Evolutionary conservation across 2,329 filamentous ascomycete species (phyloP).

Genomic region (Xylariaceae sp.): DNA sequence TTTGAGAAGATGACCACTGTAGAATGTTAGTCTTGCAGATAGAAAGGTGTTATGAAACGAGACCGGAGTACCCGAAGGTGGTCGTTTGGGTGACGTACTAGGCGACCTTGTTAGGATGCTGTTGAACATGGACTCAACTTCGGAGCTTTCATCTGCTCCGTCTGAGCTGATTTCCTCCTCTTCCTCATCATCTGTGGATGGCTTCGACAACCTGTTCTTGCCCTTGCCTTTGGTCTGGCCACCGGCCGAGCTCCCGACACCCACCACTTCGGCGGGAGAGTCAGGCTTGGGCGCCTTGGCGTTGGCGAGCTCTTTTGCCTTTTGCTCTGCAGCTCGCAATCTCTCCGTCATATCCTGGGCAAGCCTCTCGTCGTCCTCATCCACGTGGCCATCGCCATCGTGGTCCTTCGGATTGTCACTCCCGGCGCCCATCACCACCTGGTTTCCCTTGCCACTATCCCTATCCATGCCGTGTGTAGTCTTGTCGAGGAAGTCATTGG

Average conservation of each 20-base stretch:
- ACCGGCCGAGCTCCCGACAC: slow-evolving; percentile 54
- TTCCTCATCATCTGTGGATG: slow-evolving; percentile 35
- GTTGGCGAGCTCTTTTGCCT: slow-evolving; percentile 65
- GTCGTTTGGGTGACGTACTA: slow-evolving; percentile 45
- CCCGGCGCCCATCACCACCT: not conserved
- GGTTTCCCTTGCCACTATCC: not conserved
- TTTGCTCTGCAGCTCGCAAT: slow-evolving; percentile 64
- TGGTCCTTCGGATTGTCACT: slow-evolving; percentile 42
- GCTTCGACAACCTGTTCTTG: slow-evolving; percentile 35
- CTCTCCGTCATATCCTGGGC: slow-evolving; percentile 55
- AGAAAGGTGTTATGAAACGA: slow-evolving; percentile 6
- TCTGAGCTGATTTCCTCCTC: slow-evolving; percentile 34
- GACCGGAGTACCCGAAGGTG: not conserved
- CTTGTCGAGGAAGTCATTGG: not conserved
- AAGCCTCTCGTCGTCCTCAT: slow-evolving; percentile 52
- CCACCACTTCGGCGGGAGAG: slow-evolving; percentile 53
- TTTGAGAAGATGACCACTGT: slow-evolving; percentile 95
- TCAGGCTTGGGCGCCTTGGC: slow-evolving; percentile 62
- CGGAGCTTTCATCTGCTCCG: slow-evolving; percentile 56
- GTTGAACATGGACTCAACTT: slow-evolving; percentile 69
- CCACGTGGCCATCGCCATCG: slow-evolving; percentile 52
- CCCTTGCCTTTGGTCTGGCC: slow-evolving; percentile 43
- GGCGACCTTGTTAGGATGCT: slow-evolving; percentile 79
- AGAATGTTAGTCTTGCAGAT: slow-evolving; percentile 7
- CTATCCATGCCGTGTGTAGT: not conserved